Evolutionary conservation across 208 protist species (phyloP), one percentile per base, ranked within the genome.

Genomic region (Trypanosoma melophagium): DNA sequence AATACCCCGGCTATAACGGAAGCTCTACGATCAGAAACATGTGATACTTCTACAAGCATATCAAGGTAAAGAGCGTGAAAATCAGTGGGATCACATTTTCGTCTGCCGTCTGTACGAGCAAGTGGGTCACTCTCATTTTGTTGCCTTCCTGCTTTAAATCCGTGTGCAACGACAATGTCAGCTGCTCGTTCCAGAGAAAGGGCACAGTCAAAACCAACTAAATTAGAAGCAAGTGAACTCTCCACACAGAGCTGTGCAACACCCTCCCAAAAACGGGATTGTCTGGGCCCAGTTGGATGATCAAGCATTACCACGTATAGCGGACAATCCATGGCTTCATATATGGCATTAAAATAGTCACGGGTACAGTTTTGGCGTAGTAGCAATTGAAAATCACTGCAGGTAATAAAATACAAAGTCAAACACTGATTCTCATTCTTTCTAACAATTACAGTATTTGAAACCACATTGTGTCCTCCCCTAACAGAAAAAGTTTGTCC

Each of bases 1-100:
- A 90, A 90, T 8, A 72, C 74, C 0, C 81, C 54, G 4, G 84
- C 66, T 4, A 81, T 73, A 4, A 82, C 80, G n/a, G 87, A 71
- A 2, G 81, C 78, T 51, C 81, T 77, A 8, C 75, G 77, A 21
- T 82, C 79, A 10, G 87, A 88, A 59, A 83, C 80, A 16, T 80
- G 79, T 49, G 71, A 74, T 35, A 93, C 73, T 57, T 93, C 87
- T 2, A 71, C 72, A 17, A 93, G 70, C 84, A 93, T 90, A 52
- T 70, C 73, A 38, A 76, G 71, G 67, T 91, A 93, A 45, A 93
- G 66, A 5, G 69, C 76, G 52, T 87, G 80, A 73, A 87, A 90
- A 54, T 93, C 84, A 3, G 67, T 84, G 1, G 87, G 83, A 25
- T 88, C 70, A 62, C 78, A 82, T 64, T 93, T 93, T 19, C 76